Evolutionary conservation across 2,329 filamentous ascomycete species (phyloP).

Genomic region (Chaetomium globosum): DNA sequence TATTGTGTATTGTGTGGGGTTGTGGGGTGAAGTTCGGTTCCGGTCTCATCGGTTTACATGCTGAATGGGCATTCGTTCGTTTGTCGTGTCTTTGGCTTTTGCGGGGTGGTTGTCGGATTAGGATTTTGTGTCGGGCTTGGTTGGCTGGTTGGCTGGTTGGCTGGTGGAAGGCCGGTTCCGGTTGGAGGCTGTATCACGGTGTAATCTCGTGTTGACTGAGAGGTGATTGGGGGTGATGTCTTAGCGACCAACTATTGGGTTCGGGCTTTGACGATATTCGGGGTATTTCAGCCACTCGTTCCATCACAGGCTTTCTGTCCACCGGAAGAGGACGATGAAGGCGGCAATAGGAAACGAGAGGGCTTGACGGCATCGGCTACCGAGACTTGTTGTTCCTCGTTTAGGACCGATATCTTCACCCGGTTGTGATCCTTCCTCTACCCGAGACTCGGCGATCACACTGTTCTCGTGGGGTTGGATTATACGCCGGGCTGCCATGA

Average conservation of each 20-base stretch:
- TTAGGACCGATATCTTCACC: not conserved
- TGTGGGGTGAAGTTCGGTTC: not conserved
- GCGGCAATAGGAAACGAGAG: not conserved
- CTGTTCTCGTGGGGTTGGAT: not conserved
- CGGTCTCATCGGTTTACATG: not conserved
- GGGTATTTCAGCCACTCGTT: not conserved
- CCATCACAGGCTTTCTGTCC: not conserved
- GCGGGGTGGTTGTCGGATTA: not conserved
- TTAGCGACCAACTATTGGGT: not conserved
- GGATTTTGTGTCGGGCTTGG: not conserved
- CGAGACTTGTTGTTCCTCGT: not conserved
- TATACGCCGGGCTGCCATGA: not conserved
- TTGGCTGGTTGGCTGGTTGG: not conserved
- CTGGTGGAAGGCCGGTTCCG: not conserved
- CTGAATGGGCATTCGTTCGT: not conserved
- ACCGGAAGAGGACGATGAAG: not conserved
- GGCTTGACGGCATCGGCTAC: not conserved
- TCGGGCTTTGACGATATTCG: not conserved
- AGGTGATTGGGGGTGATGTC: not conserved
- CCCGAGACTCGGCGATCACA: not conserved
- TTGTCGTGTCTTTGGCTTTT: conserved; percentile 1
- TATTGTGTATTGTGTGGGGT: not conserved
- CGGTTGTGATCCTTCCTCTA: not conserved
- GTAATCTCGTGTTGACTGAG: not conserved
- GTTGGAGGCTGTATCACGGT: conserved; percentile 2